phyloP scores from a whole-genome alignment of 768 basidiomycete genomes.

The Omphalotus guepiniiformis region DNA sequence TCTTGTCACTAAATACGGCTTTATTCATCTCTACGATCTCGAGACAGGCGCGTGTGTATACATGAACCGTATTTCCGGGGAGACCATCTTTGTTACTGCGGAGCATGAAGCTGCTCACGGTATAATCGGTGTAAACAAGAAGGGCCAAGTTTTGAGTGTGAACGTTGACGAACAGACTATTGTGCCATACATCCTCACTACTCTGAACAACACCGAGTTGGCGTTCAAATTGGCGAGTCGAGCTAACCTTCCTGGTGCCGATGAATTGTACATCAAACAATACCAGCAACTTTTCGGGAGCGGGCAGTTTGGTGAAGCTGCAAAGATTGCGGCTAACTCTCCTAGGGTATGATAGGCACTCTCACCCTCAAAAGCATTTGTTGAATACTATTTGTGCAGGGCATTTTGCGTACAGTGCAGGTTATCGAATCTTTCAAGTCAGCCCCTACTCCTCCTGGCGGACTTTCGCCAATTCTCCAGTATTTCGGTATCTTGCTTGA shows the following conservation, averaged over 20 bases:
- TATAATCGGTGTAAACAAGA: slow-evolving; percentile 99
- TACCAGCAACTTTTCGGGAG: slow-evolving; percentile 88
- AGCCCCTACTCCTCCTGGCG: slow-evolving; percentile 86
- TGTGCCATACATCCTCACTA: slow-evolving; percentile 90
- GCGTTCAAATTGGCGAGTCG: slow-evolving; percentile 97
- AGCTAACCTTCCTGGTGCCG: slow-evolving; percentile 94
- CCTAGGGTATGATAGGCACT: slow-evolving; percentile 59
- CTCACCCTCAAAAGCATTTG: background rate
- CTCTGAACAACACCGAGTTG: slow-evolving; percentile 94
- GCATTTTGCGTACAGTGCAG: slow-evolving; percentile 89
- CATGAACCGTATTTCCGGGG: slow-evolving; percentile 99
- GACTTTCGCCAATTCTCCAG: slow-evolving; percentile 92
- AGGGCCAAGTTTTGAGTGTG: slow-evolving; percentile 96
- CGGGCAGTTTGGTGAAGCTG: slow-evolving; percentile 90
- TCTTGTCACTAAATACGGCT: slow-evolving; percentile 97
- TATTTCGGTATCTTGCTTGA: slow-evolving; percentile 99
- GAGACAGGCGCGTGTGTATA: slow-evolving; percentile 97
- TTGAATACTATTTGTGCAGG: slow-evolving; percentile 39
- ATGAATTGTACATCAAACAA: slow-evolving; percentile 93
- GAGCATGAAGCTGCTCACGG: slow-evolving; percentile 92
- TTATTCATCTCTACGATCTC: slow-evolving; percentile 98
- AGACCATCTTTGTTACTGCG: slow-evolving; percentile 98
- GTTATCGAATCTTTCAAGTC: slow-evolving; percentile 98
- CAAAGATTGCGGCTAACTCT: slow-evolving; percentile 97
- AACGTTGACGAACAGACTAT: slow-evolving; percentile 95